Base-by-base conservation (phyloP, 2,329 filamentous ascomycete genomes). In the Penicillium sp. region DNA sequence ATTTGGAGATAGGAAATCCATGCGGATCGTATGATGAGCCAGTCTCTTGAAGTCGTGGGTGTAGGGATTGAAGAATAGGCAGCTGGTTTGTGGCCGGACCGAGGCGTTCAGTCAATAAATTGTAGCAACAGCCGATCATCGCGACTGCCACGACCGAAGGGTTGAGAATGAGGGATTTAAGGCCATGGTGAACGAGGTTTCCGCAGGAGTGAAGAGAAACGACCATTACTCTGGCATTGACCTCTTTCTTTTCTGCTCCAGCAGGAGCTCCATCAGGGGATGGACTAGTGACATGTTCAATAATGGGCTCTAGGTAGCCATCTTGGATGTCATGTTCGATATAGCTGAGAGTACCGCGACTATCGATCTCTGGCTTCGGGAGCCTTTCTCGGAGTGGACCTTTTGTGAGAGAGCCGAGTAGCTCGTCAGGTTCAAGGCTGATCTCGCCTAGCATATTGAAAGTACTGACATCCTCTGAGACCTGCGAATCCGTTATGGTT, bases 151-250 rank as follows among this genome's bases (percentile, higher is more conserved):
- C 86, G 55, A 98, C 92, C 4, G 87, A 85, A 0, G 90, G 88
- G 70, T 97, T 98, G 55, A 96, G 78, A 2, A 93, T 77, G 23
- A 99, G 83, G 0, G 93, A 96, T n/a, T 91, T 88, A 55, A 99
- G 88, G 9, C 91, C 95, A 71, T 96, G 93, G 73, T 99, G 95
- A 1, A 96, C 90, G 19, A 99, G 86, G 65, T 99, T 98, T 27
- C 95, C 95, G 71, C 95, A 99, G 0, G 93, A 98, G 74, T 99
- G 95, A n/a, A 99, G 90, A 0, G 95, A 98, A 31, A 98, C 88
- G 16, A 93, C 90, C 88, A 97, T 92, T 37, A 96, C 80, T 33
- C 61, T 67, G 14, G 69, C 68, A 45, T 70, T 63, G 26, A 39
- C 61, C 8, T 37, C 2, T 43, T 29, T 33, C 21, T 39, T 29